Percentiles rank a stretch among this genome's conserved stretches.
Conservation (phyloP, 805 yeast genomes). For the Hanseniaspora guilliermondii region DNA sequence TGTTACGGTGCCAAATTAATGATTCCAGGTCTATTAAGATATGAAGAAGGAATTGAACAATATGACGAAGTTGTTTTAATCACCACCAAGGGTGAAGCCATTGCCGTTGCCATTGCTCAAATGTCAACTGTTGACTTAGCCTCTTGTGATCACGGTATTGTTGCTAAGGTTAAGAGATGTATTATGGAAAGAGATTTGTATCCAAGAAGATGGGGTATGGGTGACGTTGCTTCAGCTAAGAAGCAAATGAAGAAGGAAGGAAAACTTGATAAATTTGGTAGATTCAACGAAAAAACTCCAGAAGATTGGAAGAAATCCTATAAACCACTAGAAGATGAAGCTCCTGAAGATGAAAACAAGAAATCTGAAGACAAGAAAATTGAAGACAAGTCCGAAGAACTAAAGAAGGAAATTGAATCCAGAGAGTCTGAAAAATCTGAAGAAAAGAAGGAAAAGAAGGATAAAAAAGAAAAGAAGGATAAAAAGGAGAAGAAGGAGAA, state of each 20-base stretch:
- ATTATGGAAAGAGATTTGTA: constrained; percentile 98
- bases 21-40: constrained; percentile 96
- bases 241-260: constrained; percentile 96
- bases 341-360: constrained; percentile 30
- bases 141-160: constrained; percentile 95
- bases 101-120: constrained; percentile 95
- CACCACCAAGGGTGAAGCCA: constrained; percentile 99
- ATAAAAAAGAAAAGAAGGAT: constrained; percentile 46
- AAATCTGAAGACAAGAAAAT: constrained; percentile 21
- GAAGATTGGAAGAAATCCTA: constrained; percentile 79
- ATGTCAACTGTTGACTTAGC: constrained; percentile 97
- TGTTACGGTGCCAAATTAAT: constrained; percentile 98
- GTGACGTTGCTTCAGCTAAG: constrained; percentile 97
- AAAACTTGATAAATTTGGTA: constrained; percentile 90
- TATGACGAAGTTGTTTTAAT: constrained; percentile 95
- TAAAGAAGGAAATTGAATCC: constrained; percentile 37
- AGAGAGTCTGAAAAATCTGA: constrained; percentile 42
- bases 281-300: constrained; percentile 88
- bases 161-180: constrained; percentile 97
- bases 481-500: constrained; percentile 44
- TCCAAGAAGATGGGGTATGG: constrained; percentile 99
- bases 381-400: constrained; percentile 28
- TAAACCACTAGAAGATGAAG: constrained; percentile 51
- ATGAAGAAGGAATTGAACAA: constrained; percentile 93
- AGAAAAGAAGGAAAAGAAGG: constrained; percentile 49